Percentiles rank a stretch among this genome's conserved stretches.
phyloP scores from a whole-genome alignment of 768 basidiomycete genomes.

The Mrakia blollopis region DNA sequence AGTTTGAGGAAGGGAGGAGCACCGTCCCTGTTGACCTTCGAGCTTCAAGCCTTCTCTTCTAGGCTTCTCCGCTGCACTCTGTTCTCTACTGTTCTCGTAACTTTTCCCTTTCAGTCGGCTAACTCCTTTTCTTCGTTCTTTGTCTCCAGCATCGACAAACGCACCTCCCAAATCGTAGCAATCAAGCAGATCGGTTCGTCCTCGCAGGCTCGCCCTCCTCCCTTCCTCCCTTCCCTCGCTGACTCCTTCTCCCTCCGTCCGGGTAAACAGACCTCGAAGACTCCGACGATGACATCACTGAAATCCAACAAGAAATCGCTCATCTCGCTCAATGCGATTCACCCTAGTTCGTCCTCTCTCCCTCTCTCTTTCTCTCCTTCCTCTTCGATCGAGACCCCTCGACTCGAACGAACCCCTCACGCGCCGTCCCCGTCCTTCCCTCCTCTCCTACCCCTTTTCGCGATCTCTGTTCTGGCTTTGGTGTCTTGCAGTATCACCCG shows the following conservation, averaged over 20 bases:
- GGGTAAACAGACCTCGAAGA: constrained; percentile 87
- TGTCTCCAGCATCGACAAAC: constrained; percentile 64
- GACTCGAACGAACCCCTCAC: background rate
- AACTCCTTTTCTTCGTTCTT: constrained; percentile 3
- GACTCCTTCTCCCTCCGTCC: background rate
- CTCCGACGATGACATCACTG: constrained; percentile 95
- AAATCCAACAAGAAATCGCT: constrained; percentile 97
- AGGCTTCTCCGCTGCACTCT: background rate
- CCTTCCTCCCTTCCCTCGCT: constrained; percentile 10
- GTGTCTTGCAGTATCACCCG: constrained; percentile 60
- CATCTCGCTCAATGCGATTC: constrained; percentile 94
- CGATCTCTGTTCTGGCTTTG: background rate
- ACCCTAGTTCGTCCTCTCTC: constrained; percentile 53
- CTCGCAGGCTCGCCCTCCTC: constrained; percentile 24
- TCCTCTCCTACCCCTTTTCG: too few relatives aligned
- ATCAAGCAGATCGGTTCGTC: constrained; percentile 92
- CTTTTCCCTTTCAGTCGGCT: background rate
- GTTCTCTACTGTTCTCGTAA: background rate
- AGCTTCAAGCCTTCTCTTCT: too few relatives aligned
- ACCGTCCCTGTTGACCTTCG: too few relatives aligned
- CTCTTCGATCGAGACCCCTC: background rate
- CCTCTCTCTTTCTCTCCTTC: background rate
- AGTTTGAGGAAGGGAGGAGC: too few relatives aligned
- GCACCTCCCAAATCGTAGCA: constrained; percentile 89
- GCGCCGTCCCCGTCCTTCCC: background rate